A percentile compares a stretch with the other conserved stretches of the same genome.
phyloP scores from a whole-genome alignment of 768 basidiomycete species.

The Russula compacta region DNA sequence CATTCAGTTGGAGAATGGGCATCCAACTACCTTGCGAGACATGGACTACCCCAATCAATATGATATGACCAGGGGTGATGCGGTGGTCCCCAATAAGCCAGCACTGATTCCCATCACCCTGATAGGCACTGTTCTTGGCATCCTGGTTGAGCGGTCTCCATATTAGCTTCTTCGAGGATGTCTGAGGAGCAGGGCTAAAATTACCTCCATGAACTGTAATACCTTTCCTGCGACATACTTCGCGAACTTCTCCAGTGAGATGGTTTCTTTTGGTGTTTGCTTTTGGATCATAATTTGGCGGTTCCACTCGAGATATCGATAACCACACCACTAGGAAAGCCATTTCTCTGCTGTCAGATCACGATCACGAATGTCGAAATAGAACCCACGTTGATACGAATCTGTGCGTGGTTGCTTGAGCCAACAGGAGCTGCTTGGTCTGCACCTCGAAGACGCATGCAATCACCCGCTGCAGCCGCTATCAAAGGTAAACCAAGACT shows the following conservation, averaged over 20 bases:
- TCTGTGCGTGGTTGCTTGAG: neutral
- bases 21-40: conserved; percentile 16
- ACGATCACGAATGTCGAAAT: neutral
- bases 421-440: neutral
- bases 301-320: neutral
- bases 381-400: conserved; percentile 8
- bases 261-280: neutral
- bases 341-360: neutral
- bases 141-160: neutral
- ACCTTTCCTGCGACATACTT: conserved; percentile 6
- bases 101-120: neutral
- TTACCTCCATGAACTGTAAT: neutral
- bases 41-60: conserved; percentile 1
- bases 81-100: neutral
- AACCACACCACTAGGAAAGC: conserved; percentile 8
- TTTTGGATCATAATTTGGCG: conserved; percentile 4
- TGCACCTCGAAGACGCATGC: neutral
- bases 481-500: neutral
- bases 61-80: neutral
- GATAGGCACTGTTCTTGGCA: neutral
- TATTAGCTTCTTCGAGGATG: neutral
- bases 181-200: neutral
- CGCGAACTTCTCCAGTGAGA: conserved; percentile 1
- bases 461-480: neutral
- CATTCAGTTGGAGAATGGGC: conserved; percentile 9